Conservation (phyloP, 1,284 basidiomycete genomes). For the Ganoderma sinense region DNA sequence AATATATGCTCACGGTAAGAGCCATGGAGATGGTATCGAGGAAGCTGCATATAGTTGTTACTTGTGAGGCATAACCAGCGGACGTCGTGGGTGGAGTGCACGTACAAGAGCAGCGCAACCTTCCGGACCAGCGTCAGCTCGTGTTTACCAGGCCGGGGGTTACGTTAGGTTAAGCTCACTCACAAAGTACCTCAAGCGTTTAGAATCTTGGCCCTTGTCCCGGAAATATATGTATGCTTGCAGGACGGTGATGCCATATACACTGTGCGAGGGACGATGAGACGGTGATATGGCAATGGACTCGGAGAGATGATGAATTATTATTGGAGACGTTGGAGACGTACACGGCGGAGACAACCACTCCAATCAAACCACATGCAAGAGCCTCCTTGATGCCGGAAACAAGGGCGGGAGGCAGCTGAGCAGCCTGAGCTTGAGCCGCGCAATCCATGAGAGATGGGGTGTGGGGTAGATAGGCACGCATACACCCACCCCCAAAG, state of each 20-base stretch:
- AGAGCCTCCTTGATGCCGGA: not conserved
- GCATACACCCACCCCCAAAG: not conserved
- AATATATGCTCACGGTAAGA: not conserved
- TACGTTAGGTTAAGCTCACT: not conserved
- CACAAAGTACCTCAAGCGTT: not conserved
- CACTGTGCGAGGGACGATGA: not conserved
- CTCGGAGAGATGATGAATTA: not conserved
- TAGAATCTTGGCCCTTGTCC: not conserved
- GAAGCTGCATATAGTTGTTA: not conserved
- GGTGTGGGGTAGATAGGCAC: not conserved
- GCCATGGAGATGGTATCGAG: not conserved
- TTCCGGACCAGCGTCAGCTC: not conserved
- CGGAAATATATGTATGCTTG: not conserved
- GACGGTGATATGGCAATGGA: not conserved
- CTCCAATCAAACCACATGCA: not conserved
- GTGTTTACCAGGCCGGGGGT: not conserved
- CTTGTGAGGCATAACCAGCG: not conserved
- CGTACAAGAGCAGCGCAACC: not conserved
- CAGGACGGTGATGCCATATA: not conserved
- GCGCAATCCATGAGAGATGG: not conserved
- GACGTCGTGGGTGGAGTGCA: not conserved
- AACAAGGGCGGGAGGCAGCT: not conserved
- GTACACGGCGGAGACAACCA: not conserved
- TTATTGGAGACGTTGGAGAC: not conserved
- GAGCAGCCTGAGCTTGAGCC: not conserved